These are phyloP conservation scores for Podospora pseudoanserina DNA, from an alignment of 495 filamentous ascomycete genomes.

Conservation along the genomic window DNA sequence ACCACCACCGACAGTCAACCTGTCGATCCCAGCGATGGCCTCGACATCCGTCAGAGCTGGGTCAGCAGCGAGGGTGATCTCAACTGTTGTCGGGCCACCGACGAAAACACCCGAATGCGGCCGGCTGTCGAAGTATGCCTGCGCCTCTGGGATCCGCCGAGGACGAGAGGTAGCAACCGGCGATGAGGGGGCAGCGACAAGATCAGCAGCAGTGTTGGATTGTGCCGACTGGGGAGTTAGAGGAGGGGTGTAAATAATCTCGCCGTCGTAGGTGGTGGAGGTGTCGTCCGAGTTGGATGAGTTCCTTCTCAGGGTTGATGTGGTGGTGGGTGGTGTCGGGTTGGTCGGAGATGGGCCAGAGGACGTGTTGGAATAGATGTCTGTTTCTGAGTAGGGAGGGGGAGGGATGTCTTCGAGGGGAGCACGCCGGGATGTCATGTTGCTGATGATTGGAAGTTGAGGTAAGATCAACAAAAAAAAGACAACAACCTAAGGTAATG, in stretches of 20 bases:
- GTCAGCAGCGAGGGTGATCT: conserved; percentile 21
- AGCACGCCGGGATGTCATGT: conserved; percentile 21
- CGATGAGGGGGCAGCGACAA: not conserved
- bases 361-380: conserved; percentile 36
- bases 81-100: not conserved
- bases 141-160: not conserved
- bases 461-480: no score
- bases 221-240: conserved; percentile 37
- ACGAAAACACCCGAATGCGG: not conserved
- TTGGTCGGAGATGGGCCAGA: conserved; percentile 22
- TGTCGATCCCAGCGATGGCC: conserved; percentile 20
- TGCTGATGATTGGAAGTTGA: not conserved
- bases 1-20: not conserved
- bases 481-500: not conserved
- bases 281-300: conserved; percentile 28
- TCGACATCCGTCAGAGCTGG: conserved; percentile 4
- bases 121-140: not conserved
- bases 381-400: conserved; percentile 50
- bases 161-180: not conserved
- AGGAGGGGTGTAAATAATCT: conserved; percentile 47
- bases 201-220: conserved; percentile 13
- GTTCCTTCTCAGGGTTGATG: conserved; percentile 11
- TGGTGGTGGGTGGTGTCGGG: conserved; percentile 11
- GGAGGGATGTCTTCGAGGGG: conserved; percentile 35
- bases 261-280: conserved; percentile 31